Conservation (phyloP, 139 green algal species). For the Mesotaenium endlicherianum region DNA sequence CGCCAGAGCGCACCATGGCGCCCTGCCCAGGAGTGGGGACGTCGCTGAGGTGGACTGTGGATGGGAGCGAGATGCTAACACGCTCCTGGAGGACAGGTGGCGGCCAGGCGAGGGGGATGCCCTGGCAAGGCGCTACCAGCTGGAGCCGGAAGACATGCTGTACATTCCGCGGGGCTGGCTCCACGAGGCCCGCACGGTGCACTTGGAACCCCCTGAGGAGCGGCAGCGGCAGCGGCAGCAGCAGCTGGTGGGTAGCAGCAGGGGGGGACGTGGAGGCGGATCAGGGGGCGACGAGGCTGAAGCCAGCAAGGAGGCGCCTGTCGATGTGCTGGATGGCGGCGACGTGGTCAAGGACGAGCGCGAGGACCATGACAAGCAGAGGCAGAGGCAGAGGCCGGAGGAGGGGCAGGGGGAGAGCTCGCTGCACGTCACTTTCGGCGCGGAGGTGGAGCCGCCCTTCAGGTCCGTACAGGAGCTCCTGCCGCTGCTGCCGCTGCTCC, state of each 20-base stretch:
- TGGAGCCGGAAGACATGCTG: slow-evolving; percentile 21
- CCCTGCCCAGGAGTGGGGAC: too few relatives aligned
- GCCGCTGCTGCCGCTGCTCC: too few relatives aligned
- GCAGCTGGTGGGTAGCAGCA: neutral
- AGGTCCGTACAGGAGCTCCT: too few relatives aligned
- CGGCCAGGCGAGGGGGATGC: too few relatives aligned
- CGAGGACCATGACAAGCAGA: neutral
- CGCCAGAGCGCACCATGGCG: too few relatives aligned
- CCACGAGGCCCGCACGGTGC: neutral
- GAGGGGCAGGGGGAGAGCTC: slow-evolving; percentile 3
- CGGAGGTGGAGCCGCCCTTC: slow-evolving; percentile 24
- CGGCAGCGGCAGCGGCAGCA: neutral
- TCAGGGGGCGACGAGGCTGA: neutral
- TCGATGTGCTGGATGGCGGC: neutral
- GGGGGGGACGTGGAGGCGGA: neutral
- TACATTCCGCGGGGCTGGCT: slow-evolving; percentile 29
- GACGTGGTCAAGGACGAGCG: neutral
- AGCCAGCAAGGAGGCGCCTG: neutral
- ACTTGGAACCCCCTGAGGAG: neutral
- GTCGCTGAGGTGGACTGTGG: neutral
- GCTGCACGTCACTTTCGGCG: slow-evolving; percentile 29
- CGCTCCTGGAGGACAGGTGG: too few relatives aligned
- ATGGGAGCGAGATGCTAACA: too few relatives aligned
- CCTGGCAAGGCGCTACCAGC: too few relatives aligned
- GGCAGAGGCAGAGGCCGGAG: neutral